Conservation (phyloP, 768 basidiomycete genomes). For the Sarcomyxa edulis region DNA sequence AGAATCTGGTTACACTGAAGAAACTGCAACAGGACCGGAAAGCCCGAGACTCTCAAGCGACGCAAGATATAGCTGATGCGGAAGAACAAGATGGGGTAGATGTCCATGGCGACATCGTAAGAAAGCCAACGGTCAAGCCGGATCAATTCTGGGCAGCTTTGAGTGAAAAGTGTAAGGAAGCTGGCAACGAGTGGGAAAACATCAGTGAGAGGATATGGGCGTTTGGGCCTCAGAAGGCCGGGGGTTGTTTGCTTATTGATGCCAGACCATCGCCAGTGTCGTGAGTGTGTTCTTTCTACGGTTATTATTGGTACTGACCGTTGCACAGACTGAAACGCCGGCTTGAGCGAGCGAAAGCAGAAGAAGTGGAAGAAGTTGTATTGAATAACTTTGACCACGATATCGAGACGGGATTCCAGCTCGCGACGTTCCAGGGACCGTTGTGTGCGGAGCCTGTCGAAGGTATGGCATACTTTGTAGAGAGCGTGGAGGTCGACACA, state of each 20-base stretch:
- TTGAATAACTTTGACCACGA: conserved; percentile 67
- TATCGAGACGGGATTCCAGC: conserved; percentile 91
- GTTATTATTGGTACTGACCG: conserved; percentile 7
- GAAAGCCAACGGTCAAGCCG: conserved; percentile 57
- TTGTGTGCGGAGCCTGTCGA: conserved; percentile 93
- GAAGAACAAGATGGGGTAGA: conserved; percentile 34
- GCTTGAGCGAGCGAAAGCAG: conserved; percentile 33
- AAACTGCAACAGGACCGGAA: conserved; percentile 47
- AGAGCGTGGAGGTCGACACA: conserved; percentile 60
- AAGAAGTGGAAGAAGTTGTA: conserved; percentile 25
- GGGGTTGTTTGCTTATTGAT: conserved; percentile 86
- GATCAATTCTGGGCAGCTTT: conserved; percentile 82
- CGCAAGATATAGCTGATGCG: conserved; percentile 30
- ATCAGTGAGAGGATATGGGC: conserved; percentile 76
- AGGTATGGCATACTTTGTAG: conserved; percentile 88
- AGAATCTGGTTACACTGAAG: conserved; percentile 63
- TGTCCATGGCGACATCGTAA: conserved; percentile 52
- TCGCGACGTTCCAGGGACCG: conserved; percentile 92
- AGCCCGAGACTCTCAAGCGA: conserved; percentile 19
- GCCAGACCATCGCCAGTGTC: conserved; percentile 45
- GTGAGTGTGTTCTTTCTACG: conserved; percentile 33
- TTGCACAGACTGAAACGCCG: conserved; percentile 45
- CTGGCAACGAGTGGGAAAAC: conserved; percentile 83
- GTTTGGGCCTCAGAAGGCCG: conserved; percentile 85
- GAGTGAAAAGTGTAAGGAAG: conserved; percentile 54